These are phyloP conservation scores for Physcomitrium patens DNA, from an alignment of 225 moss, liverwort and hornwort genomes.

Conservation along the genomic window DNA sequence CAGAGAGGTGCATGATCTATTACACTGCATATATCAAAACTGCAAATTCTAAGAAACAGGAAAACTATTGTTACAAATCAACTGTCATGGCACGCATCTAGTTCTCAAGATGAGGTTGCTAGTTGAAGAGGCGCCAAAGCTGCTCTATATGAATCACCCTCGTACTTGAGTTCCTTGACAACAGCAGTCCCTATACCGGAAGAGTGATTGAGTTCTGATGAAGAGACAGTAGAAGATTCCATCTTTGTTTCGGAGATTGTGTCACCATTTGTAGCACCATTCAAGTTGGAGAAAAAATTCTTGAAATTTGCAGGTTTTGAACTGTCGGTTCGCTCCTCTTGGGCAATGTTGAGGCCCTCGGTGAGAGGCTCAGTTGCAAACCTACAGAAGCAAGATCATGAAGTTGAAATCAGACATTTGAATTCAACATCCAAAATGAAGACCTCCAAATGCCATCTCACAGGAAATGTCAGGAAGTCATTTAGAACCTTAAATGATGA, in stretches of 20 bases:
- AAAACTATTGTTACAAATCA: constrained; percentile 11
- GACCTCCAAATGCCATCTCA: too few relatives aligned
- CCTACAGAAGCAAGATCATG: constrained; percentile 26
- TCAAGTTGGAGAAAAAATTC: constrained; percentile 32
- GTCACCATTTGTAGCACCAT: constrained; percentile 25
- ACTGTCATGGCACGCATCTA: constrained; percentile 13
- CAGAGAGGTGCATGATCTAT: neutral
- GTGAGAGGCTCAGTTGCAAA: constrained; percentile 79
- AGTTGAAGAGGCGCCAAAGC: constrained; percentile 28
- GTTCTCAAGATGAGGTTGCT: constrained; percentile 4
- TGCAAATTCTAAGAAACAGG: neutral
- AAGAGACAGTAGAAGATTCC: constrained; percentile 9
- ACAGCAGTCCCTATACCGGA: constrained; percentile 40
- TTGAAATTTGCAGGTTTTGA: constrained; percentile 33
- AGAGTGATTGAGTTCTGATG: constrained; percentile 36
- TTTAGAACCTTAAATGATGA: too few relatives aligned
- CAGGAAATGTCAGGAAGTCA: too few relatives aligned
- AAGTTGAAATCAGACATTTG: neutral
- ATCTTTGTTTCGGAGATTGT: constrained; percentile 33
- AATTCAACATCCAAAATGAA: neutral
- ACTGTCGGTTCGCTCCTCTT: constrained; percentile 33
- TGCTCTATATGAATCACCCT: constrained; percentile 23
- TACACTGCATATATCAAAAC: neutral
- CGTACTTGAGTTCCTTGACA: constrained; percentile 53
- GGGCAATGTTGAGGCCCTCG: constrained; percentile 74